phyloP scores from a whole-genome alignment of 1,284 basidiomycete species.

The Leccinum fuscescens region DNA sequence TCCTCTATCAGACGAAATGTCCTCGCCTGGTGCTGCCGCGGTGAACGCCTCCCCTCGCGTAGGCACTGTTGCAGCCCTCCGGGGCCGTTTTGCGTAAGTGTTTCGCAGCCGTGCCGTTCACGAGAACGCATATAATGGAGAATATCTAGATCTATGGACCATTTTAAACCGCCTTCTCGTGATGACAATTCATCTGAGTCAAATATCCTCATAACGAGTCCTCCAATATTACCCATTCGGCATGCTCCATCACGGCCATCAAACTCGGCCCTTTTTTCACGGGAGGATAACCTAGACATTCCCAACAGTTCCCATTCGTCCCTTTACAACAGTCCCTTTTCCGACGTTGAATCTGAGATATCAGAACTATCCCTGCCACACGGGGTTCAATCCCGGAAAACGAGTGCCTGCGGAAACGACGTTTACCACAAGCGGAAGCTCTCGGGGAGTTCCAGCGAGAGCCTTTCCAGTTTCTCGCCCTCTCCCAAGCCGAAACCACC shows the following conservation, averaged over 20 bases:
- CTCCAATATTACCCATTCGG: constrained; percentile 21
- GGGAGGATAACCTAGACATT: constrained; percentile 24
- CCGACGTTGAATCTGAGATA: constrained; percentile 30
- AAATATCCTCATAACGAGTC: constrained; percentile 28
- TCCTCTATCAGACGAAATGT: constrained; percentile 6
- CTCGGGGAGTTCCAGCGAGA: constrained; percentile 26
- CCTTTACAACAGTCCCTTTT: constrained; percentile 27
- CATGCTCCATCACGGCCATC: constrained; percentile 12
- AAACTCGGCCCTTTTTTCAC: constrained; percentile 21
- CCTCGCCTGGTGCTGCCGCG: background rate
- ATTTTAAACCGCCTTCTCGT: constrained; percentile 4
- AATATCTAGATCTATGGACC: constrained; percentile 10
- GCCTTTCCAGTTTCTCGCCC: constrained; percentile 11
- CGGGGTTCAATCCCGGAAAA: constrained; percentile 3
- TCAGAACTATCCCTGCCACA: constrained; percentile 22
- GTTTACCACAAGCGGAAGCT: constrained; percentile 7
- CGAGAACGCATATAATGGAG: background rate
- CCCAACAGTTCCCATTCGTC: constrained; percentile 25
- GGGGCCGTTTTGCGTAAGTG: constrained; percentile 25
- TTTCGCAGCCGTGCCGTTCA: background rate
- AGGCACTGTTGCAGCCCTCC: constrained; percentile 14
- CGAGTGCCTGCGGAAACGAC: background rate
- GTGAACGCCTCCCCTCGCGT: constrained; percentile 6
- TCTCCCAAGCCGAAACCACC: constrained; percentile 22
- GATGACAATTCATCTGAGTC: constrained; percentile 25